A percentile compares a stretch with the other conserved stretches of the same genome.
Conservation (phyloP, 495 filamentous ascomycete genomes). For the Penicillium desertorum region DNA sequence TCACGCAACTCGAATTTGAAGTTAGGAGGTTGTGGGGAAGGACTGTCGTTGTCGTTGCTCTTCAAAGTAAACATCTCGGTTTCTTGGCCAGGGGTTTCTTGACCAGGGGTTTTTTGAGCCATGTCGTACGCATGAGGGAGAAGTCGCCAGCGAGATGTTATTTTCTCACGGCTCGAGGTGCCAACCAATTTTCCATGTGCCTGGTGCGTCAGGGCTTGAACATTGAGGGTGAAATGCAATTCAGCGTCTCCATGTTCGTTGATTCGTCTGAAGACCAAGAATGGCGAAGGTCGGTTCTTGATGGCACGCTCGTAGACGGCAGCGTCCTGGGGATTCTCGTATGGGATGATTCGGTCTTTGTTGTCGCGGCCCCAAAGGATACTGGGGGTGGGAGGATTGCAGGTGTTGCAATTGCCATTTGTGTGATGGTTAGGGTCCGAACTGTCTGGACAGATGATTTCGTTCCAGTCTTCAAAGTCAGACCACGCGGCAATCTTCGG, state of each 20-base stretch:
- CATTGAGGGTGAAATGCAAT: conserved; percentile 53
- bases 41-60: conserved; percentile 46
- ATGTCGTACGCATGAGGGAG: conserved; percentile 45
- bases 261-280: conserved; percentile 44
- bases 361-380: conserved; percentile 40
- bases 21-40: conserved; percentile 38
- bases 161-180: conserved; percentile 10
- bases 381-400: conserved; percentile 44
- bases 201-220: conserved; percentile 56
- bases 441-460: conserved; percentile 6
- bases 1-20: conserved; percentile 41
- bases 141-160: conserved; percentile 51
- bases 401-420: conserved; percentile 29
- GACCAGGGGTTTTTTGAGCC: conserved; percentile 26
- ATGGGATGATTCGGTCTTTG: conserved; percentile 31
- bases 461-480: conserved; percentile 29
- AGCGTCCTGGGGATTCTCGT: conserved; percentile 49
- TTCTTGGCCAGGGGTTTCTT: no score
- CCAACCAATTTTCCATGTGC: conserved; percentile 43
- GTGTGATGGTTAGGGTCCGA: background rate
- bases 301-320: conserved; percentile 47
- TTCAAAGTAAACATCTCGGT: conserved; percentile 36
- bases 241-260: conserved; percentile 27
- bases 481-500: conserved; percentile 25
- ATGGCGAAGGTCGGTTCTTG: conserved; percentile 48